Base-by-base conservation (phyloP, 139 green algal genomes). In the Marvania coccoides region DNA sequence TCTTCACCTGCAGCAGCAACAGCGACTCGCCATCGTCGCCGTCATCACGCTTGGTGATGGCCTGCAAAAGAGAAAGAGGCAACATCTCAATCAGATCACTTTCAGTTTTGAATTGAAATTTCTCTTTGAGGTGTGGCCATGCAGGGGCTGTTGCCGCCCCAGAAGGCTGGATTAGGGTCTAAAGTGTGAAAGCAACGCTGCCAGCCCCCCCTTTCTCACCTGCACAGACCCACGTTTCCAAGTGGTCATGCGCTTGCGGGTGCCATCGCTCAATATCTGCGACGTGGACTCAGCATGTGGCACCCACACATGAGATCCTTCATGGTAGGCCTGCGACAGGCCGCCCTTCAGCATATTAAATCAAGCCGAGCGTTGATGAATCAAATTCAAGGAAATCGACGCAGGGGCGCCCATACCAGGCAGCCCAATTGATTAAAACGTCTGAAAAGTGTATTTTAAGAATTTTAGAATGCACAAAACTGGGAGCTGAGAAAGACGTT, bases 141-240 rank as follows among this genome's bases (percentile, higher is more conserved):
- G 42, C 42, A n/a, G 19, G 42, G 19, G 19, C 42, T 51, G 19
- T 51, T 28, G 42, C 19, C 19, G 42, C 42, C 19, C 19, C 19
- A 28, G 19, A 28, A 19, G 19, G 19, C 19, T 51, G 19, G 19
- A 28, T 19, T 51, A 51, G 19, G 19, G 42, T 51, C 42, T 51
- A 51, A 28, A 51, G 42, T 19, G 19, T 28, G 19, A 51, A 51
- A 51, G 19, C 19, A 19, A 28, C 19, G 42, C 42, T 28, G 40
- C 33, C 10, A 55, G 35, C 5, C 5, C 47, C 6, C 26, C 45
- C 4, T 24, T 30, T 6, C 56, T 12, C 58, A 75, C 68, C 61
- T 75, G 33, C 14, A 75, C 68, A 1, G 61, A 24, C 19, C 37
- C 68, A 4, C 47, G 59, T 35, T 40, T 42, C 68, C 68, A 75